phyloP scores from a whole-genome alignment of 306 rosid genomes.

The Sicyos edulis region DNA sequence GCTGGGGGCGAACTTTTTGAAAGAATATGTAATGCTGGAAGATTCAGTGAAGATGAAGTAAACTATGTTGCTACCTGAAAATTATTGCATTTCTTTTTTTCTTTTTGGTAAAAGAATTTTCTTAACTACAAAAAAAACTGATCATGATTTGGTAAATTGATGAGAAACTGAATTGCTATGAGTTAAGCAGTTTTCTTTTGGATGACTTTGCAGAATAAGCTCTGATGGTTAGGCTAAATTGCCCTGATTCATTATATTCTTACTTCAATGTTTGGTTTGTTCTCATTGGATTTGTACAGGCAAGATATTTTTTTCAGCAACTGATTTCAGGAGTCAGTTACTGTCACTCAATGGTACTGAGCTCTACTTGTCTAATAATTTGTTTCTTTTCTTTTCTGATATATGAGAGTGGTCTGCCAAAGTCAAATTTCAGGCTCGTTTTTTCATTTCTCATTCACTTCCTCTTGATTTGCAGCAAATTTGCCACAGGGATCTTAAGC shows the following conservation, averaged over 20 bases:
- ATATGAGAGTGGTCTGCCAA: background rate
- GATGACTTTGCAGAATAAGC: background rate
- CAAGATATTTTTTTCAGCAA: conserved; percentile 83
- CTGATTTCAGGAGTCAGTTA: conserved; percentile 95
- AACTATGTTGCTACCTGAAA: background rate
- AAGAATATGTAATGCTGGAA: conserved; percentile 89
- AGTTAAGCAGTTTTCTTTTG: background rate
- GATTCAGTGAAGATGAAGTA: conserved; percentile 98
- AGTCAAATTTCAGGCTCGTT: background rate
- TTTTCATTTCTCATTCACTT: conserved; percentile 8
- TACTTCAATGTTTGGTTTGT: background rate
- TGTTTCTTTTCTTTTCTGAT: background rate
- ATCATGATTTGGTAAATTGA: background rate
- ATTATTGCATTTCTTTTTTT: background rate
- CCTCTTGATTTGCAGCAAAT: conserved; percentile 19
- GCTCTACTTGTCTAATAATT: conserved; percentile 18
- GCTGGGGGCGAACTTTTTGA: conserved; percentile 92
- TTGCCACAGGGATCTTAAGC: conserved; percentile 12
- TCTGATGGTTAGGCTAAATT: background rate
- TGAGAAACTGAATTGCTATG: background rate
- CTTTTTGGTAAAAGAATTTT: background rate
- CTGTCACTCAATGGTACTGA: conserved; percentile 82
- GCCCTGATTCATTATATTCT: background rate
- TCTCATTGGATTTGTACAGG: conserved; percentile 38
- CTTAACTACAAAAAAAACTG: background rate